These are phyloP conservation scores for Stagonosporopsis cucurbitacearum DNA, from an alignment of 2,329 filamentous ascomycete species.

Conservation along the genomic window DNA sequence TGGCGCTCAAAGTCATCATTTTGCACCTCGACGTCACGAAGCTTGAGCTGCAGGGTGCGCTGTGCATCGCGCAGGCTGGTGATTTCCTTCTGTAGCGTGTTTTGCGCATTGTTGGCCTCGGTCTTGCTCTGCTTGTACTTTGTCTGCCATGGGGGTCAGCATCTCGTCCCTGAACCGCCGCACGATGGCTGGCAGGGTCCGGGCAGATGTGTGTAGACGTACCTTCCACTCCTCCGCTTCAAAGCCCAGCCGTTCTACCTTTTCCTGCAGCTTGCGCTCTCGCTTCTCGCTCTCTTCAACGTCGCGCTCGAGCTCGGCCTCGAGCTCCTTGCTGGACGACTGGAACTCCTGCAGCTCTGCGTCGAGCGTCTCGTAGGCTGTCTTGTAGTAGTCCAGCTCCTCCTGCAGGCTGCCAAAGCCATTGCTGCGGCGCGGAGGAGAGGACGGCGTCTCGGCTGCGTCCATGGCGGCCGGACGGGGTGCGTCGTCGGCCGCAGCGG, in stretches of 20 bases:
- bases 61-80: conserved; percentile 86
- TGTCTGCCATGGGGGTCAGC: conserved; percentile 60
- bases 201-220: conserved; percentile 51
- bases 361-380: conserved; percentile 92
- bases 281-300: conserved; percentile 94
- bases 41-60: conserved; percentile 77
- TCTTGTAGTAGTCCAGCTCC: conserved; percentile 91
- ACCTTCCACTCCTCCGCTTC: conserved; percentile 99
- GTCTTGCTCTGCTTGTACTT: conserved; percentile 96
- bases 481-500: conserved; percentile 22
- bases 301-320: conserved; percentile 94
- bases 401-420: conserved; percentile 63
- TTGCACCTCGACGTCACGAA: conserved; percentile 94
- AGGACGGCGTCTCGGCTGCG: conserved; percentile 38
- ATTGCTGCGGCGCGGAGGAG: conserved; percentile 40
- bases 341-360: conserved; percentile 92
- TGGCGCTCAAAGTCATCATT: conserved; percentile 99
- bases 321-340: conserved; percentile 89
- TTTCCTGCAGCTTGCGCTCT: conserved; percentile 83
- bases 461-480: conserved; percentile 37
- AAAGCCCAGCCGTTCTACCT: conserved; percentile 81
- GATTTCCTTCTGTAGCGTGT: conserved; percentile 90
- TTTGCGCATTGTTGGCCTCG: conserved; percentile 85
- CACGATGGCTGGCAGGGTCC: neutral
- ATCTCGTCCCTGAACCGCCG: neutral